These are phyloP conservation scores for Lecanicillium sp. DNA, from an alignment of 2,329 filamentous ascomycete species.

Conservation along the genomic window DNA sequence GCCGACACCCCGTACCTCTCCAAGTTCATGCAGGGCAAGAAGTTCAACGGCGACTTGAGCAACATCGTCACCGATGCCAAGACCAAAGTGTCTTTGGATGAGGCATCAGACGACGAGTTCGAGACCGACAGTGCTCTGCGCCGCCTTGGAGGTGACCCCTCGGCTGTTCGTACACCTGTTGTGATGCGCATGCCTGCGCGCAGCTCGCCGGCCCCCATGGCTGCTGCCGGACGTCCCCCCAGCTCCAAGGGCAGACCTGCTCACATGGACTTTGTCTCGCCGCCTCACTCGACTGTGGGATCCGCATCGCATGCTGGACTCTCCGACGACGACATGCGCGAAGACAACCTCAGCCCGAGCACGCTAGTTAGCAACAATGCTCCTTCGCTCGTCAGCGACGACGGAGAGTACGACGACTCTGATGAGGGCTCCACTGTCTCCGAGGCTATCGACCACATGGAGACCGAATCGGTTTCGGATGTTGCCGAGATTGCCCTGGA, in stretches of 20 bases:
- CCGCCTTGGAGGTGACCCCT: constrained; percentile 14
- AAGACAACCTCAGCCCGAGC: constrained; percentile 61
- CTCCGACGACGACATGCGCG: constrained; percentile 44
- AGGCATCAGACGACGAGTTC: constrained; percentile 50
- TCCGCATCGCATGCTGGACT: constrained; percentile 19
- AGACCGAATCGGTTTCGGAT: constrained; percentile 54
- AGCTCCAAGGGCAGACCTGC: constrained; percentile 50
- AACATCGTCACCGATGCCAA: constrained; percentile 55
- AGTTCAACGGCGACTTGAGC: constrained; percentile 54
- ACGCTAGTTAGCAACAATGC: constrained; percentile 69
- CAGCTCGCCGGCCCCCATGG: constrained; percentile 41
- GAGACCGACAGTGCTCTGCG: constrained; percentile 31
- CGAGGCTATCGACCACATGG: constrained; percentile 50
- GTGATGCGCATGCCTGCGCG: constrained; percentile 55
- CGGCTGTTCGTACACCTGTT: constrained; percentile 31
- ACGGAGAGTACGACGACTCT: constrained; percentile 71
- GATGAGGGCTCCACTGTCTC: constrained; percentile 57
- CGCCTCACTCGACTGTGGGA: constrained; percentile 21
- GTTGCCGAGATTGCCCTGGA: constrained; percentile 58
- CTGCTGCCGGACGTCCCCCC: constrained; percentile 40
- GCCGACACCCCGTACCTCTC: constrained; percentile 62
- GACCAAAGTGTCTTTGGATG: constrained; percentile 45
- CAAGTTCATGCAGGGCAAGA: constrained; percentile 54
- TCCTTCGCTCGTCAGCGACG: constrained; percentile 73
- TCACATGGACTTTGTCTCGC: constrained; percentile 35